Base-by-base conservation (phyloP, 768 basidiomycete species). In the Boletus huronensis region DNA sequence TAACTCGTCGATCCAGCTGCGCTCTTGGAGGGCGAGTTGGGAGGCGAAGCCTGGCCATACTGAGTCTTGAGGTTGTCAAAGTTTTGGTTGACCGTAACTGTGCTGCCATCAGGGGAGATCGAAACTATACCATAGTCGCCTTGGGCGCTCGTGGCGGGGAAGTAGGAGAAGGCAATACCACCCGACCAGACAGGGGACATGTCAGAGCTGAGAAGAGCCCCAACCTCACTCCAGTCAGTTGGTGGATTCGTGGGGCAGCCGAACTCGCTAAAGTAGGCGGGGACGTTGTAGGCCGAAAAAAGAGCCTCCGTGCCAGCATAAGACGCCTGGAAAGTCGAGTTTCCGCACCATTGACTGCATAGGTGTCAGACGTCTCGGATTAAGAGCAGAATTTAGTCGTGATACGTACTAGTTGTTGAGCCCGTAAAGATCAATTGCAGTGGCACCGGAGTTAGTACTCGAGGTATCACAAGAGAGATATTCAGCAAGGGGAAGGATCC, bases 211-310 rank as follows among this genome's bases (percentile, higher is more conserved):
- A 90, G 90, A 26, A 96, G 77, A 26, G 86, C 82, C 44, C 70
- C 77, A 14, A 84, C 82, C 68, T 97, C 94, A 34, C 84, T 85
- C 91, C 92, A 97, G 40, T 53, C 42, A 32, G 84, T 73, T 63
- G 88, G 83, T 46, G 90, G 80, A 21, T 73, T 75, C 23, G 75
- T 77, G 65, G 85, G 82, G 68, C 88, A 90, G 53, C 92, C 90
- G 51, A 81, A 96, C 78, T 93, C 91, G 66, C 89, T 88, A 74
- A 96, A 91, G 77, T 96, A 95, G 9, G 92, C 90, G 2, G 82
- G 82, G 26, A 95, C 81, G 54, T 90, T 90, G 70, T 83, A 87
- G 56, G 76, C 70, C 21, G 80, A 76, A 63, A 81, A 91, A 19
- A 80, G 77, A 32, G 66, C 71, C 19, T 83, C 81, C 44, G 77